Percentiles rank a stretch among this genome's conserved stretches.
Conservation (phyloP, 78 protist genomes). For the Fonticula alba region DNA sequence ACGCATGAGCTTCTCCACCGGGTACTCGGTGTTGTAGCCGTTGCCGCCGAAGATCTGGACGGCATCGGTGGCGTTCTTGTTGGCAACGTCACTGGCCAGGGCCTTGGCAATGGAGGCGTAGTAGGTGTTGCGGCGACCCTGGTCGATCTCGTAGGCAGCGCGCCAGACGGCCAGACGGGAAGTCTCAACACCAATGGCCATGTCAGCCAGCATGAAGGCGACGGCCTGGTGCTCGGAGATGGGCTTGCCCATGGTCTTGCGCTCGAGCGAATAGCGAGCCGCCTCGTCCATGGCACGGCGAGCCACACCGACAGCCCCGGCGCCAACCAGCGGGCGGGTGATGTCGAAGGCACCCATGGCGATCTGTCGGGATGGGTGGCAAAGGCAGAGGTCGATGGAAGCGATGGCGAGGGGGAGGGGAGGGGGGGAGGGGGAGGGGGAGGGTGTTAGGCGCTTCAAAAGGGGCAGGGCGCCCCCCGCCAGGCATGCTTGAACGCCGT, state of each 20-base stretch:
- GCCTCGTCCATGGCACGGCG: slow-evolving; percentile 26
- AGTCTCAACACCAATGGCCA: slow-evolving; percentile 25
- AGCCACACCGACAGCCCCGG: slow-evolving; percentile 39
- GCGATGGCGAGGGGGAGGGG: no score
- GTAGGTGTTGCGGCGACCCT: slow-evolving; percentile 20
- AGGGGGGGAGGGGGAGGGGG: no score
- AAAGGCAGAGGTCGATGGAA: no score
- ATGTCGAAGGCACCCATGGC: slow-evolving; percentile 24
- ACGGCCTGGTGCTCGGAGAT: slow-evolving; percentile 25
- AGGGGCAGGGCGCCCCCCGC: not conserved
- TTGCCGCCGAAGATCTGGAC: slow-evolving; percentile 44
- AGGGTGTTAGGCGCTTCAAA: no score
- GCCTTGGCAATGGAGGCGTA: slow-evolving; percentile 25
- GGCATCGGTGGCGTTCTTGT: slow-evolving; percentile 25
- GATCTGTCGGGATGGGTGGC: no score
- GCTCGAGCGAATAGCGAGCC: slow-evolving; percentile 14
- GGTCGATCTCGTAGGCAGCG: slow-evolving; percentile 21
- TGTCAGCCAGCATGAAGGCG: slow-evolving; percentile 25
- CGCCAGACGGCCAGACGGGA: slow-evolving; percentile 12
- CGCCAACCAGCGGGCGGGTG: slow-evolving; percentile 25
- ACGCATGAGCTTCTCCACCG: slow-evolving; percentile 38
- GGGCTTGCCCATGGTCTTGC: slow-evolving; percentile 19
- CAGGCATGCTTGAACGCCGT: not conserved
- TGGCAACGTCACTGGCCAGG: slow-evolving; percentile 23
- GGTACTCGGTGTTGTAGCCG: slow-evolving; percentile 42